phyloP scores from a whole-genome alignment of 1,139 yeast species.

The Candida smagusa region DNA sequence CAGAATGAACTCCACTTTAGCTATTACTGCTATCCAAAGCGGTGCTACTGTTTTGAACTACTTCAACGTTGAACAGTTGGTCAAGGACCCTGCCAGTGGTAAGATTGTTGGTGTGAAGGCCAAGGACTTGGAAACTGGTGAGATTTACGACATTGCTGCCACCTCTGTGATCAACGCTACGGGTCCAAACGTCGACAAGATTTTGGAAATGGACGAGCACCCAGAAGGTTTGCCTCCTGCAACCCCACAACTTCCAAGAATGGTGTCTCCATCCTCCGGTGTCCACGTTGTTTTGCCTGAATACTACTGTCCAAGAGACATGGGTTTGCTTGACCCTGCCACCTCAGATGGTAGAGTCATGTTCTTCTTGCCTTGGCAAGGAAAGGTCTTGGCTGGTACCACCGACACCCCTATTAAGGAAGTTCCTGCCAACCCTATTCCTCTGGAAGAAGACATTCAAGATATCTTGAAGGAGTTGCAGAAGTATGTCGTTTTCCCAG shows the following conservation, averaged over 20 bases:
- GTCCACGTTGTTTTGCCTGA: conserved; percentile 92
- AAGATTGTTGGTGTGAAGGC: conserved; percentile 76
- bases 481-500: conserved; percentile 86
- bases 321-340: conserved; percentile 88
- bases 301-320: conserved; percentile 81
- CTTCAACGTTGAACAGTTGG: conserved; percentile 71
- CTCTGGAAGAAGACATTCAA: conserved; percentile 85
- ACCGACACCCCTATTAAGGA: conserved; percentile 79
- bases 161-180: conserved; percentile 88
- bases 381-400: conserved; percentile 93
- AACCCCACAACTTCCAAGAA: conserved; percentile 49
- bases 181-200: conserved; percentile 85
- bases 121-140: conserved; percentile 69
- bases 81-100: conserved; percentile 53
- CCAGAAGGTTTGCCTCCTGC: conserved; percentile 63
- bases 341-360: conserved; percentile 95
- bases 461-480: conserved; percentile 86
- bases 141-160: conserved; percentile 56
- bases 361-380: conserved; percentile 98
- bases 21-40: conserved; percentile 76
- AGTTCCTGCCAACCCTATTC: conserved; percentile 81
- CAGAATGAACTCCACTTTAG: conserved; percentile 83
- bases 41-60: conserved; percentile 93
- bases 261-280: conserved; percentile 95
- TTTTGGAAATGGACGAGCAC: conserved; percentile 83